Evolutionary conservation across 2,329 filamentous ascomycete genomes (phyloP), one percentile per base, ranked within the genome.

Genomic region (Arthrobotrys sphaeroides): DNA sequence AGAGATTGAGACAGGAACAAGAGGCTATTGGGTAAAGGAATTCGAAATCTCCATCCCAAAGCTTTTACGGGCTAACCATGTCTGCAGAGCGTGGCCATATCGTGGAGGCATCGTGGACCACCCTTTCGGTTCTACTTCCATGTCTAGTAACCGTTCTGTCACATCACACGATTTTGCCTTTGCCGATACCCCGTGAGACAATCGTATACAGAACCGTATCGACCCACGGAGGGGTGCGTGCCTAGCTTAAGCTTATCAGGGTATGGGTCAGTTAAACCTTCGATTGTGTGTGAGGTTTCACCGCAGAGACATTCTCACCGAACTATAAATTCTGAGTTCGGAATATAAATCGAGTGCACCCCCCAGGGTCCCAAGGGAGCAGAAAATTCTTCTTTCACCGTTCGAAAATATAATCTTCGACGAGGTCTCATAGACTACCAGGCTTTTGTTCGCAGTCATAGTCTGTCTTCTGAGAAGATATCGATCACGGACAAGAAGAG

Each of bases 391-490:
- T 28, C 20, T 26, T n/a, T 33, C 62, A 28, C 24, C 20, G 53
- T 45, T 33, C 26, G 47, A 51, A n/a, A 43, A 51, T 28, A 51
- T 61, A 42, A 28, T 47, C 26, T 59, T 38, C 40, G 16, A 59
- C 49, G 20, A n/a, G 18, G 53, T 47, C 40, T 61, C 43, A 59
- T 33, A 10, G 13, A 6, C 59, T 47, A 12, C 24, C 31, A 24
- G 26, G 38, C 4, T 22, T 22, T 49, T 57, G 28, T 28, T 20
- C 31, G 33, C 18, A 68, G 31, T 33, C 18, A n/a, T n/a, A n/a
- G n/a, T n/a, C n/a, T n/a, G 47, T 68, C 70, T 68, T 74, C 70
- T 62, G 70, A 74, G 70, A 67, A 67, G 61, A 66, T 61, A 59
- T 67, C 45, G 4, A 20, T 31, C 51, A 12, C 28, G 51, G n/a